Percentiles rank a stretch among this genome's conserved stretches.
Evolutionary conservation across 495 filamentous ascomycete species (phyloP).

Genomic region (Penicillium paxilli): DNA sequence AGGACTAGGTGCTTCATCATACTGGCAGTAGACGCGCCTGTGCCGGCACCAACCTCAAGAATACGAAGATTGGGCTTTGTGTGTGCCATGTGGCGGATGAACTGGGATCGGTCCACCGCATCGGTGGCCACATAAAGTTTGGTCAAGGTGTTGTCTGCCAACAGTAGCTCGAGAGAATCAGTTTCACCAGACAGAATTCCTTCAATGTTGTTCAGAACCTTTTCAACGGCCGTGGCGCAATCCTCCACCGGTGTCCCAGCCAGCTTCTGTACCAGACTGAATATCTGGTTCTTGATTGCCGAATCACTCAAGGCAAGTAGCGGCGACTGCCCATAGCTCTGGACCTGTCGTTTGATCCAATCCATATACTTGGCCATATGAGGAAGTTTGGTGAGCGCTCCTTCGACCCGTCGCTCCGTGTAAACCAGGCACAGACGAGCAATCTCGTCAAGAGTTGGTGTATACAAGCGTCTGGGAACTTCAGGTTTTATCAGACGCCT

Average conservation of each 20-base stretch:
- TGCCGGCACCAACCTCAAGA: conserved; percentile 49
- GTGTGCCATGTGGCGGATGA: conserved; percentile 29
- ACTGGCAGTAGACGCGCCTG: conserved; percentile 36
- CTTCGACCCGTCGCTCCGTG: conserved; percentile 5
- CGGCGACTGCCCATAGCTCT: too few species aligned
- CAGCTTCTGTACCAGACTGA: background rate
- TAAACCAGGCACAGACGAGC: conserved; percentile 13
- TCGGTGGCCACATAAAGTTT: conserved; percentile 26
- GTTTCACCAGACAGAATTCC: conserved; percentile 18
- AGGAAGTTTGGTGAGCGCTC: background rate
- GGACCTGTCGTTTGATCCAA: conserved; percentile 10
- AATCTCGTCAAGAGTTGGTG: background rate
- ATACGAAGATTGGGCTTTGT: conserved; percentile 39
- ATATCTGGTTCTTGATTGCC: background rate
- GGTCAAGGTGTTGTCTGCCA: conserved; percentile 23
- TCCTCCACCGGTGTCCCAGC: background rate
- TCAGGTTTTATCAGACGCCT: conserved; percentile 14
- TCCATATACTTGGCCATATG: conserved; percentile 12
- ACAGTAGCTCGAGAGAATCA: conserved; percentile 25
- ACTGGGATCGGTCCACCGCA: conserved; percentile 12
- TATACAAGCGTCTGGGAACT: background rate
- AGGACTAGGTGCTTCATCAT: conserved; percentile 19
- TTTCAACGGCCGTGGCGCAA: conserved; percentile 10
- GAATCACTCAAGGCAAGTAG: too few species aligned
- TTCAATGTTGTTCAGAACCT: conserved; percentile 10